Evolutionary conservation across 106 monocot species (phyloP).

Genomic region (Dioscorea dumetorum): DNA sequence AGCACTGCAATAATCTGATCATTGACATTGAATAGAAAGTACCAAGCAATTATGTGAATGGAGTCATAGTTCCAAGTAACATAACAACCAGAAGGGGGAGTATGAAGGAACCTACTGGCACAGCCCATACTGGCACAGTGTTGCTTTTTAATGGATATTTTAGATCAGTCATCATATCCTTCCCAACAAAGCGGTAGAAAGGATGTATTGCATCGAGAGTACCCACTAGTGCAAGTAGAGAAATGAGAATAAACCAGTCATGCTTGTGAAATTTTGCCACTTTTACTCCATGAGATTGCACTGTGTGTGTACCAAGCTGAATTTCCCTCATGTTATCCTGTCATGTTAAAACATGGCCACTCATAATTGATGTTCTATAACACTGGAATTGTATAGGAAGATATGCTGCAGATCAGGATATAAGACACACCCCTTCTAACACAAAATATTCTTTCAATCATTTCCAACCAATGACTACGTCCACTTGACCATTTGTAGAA

Average conservation of each 20-base stretch:
- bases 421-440: too few species aligned
- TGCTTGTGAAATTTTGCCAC: slow-evolving; percentile 33
- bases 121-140: slow-evolving; percentile 39
- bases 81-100: too few species aligned
- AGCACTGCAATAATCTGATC: slow-evolving; percentile 47
- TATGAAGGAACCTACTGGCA: slow-evolving; percentile 29
- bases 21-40: too few species aligned
- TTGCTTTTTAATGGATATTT: slow-evolving; percentile 49
- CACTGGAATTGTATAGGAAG: too few species aligned
- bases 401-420: too few species aligned
- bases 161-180: slow-evolving; percentile 52
- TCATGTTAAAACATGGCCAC: not conserved
- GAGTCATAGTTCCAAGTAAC: too few species aligned
- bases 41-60: too few species aligned
- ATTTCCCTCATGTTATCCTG: slow-evolving; percentile 33
- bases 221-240: slow-evolving; percentile 18
- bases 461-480: too few species aligned
- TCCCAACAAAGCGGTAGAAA: slow-evolving; percentile 44
- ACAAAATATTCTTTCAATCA: too few species aligned
- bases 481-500: too few species aligned
- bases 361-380: too few species aligned
- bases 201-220: slow-evolving; percentile 23
- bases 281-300: slow-evolving; percentile 38
- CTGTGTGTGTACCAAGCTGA: slow-evolving; percentile 29
- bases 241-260: slow-evolving; percentile 48